These are phyloP conservation scores for Coprinopsis strossmayeri DNA, from an alignment of 768 basidiomycete genomes.

Conservation along the genomic window DNA sequence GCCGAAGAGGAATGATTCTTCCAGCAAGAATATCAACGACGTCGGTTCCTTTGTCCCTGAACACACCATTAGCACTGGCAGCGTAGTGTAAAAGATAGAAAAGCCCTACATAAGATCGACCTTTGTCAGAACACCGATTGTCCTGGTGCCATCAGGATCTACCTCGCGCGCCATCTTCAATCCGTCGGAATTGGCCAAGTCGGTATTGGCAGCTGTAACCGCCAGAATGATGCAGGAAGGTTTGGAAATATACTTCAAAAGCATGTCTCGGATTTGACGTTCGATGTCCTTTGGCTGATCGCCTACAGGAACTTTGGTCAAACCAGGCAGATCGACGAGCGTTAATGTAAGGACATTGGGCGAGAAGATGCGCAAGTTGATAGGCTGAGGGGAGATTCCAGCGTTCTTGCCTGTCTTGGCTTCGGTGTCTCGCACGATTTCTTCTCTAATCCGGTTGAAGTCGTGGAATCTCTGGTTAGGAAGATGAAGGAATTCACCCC, in stretches of 20 bases:
- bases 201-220: constrained; percentile 92
- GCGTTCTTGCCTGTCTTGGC: constrained; percentile 98
- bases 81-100: neutral
- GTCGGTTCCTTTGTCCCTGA: constrained; percentile 94
- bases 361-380: constrained; percentile 96
- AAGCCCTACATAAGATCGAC: constrained; percentile 87
- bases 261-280: constrained; percentile 95
- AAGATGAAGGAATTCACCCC: constrained; percentile 97
- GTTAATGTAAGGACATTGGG: constrained; percentile 97
- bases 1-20: constrained; percentile 88
- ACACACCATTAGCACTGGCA: constrained; percentile 9
- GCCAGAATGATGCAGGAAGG: constrained; percentile 95
- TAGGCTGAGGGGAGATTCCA: constrained; percentile 94
- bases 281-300: constrained; percentile 98
- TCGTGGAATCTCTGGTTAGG: constrained; percentile 98
- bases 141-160: constrained; percentile 93
- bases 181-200: constrained; percentile 98
- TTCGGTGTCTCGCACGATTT: constrained; percentile 96
- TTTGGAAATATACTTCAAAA: constrained; percentile 91
- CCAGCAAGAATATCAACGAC: constrained; percentile 99
- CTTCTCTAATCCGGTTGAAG: constrained; percentile 93
- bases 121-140: constrained; percentile 98
- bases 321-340: constrained; percentile 93
- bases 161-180: constrained; percentile 94
- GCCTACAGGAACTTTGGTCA: constrained; percentile 92